Evolutionary conservation across 179 eudicot genomes (phyloP), one percentile per base, ranked within the genome.

Genomic region (Vitellaria paradoxa): DNA sequence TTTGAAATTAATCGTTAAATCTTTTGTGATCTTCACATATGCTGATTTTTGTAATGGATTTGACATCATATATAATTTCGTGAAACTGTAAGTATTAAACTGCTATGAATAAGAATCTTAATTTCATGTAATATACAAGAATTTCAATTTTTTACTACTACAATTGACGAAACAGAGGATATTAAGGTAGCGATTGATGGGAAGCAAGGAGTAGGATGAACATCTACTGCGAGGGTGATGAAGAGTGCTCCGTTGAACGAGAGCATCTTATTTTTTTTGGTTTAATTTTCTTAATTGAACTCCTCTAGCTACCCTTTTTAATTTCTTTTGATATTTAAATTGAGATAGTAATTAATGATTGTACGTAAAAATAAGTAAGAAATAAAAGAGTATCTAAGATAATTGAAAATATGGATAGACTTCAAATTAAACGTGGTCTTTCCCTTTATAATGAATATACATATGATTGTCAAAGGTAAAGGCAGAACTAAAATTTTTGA

Each of bases 161-260:
- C 75, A 46, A 83, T n/a, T n/a, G 76, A 65, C 5, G 88, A 68
- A 1, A 79, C 72, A 47, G 84, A 65, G 15, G 92, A 82, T 20
- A 88, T 30, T 49, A 82, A 81, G 30, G 68, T 78, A 63, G 84
- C 81, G 30, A 90, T 69, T 3, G 91, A 81, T 17, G 92, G 92
- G 71, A 95, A 93, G 74, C 89, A 95, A 45, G 99, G 99, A 20
- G 92, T 91, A 80, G 93, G 88, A 73, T 95, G 99, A 66, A 95
- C 97, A 77, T 88, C 87, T 56, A 95, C 87, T 57, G 97, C 97
- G 49, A 95, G 37, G 37, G 37, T 85, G 30, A 95, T 91, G 81
- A 95, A 95, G 15, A 95, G 88, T 18, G 98, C 93, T 42, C 93
- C 92, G 74, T 96, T 86, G 77, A 95, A 95, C 82, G 93, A 95